Percentiles rank a stretch among this genome's conserved stretches.
These are phyloP conservation scores for Alternaria sp. DNA, from an alignment of 2,329 filamentous ascomycete genomes.

Conservation along the genomic window DNA sequence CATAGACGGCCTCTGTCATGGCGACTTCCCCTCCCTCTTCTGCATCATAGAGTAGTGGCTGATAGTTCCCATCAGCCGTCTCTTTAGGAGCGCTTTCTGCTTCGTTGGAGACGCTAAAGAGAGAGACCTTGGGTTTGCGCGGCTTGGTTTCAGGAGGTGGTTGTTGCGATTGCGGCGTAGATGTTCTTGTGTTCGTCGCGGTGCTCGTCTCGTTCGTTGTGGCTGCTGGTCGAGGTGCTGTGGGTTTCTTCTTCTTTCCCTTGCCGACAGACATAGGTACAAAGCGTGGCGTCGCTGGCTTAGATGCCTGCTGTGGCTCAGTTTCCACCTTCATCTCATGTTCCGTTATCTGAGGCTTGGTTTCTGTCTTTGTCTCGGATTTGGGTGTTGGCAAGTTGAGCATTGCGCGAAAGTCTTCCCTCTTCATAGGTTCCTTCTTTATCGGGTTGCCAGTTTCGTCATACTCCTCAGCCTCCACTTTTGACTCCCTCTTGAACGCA, in stretches of 20 bases:
- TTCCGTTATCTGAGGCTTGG: background rate
- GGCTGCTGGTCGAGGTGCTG: slow-evolving; percentile 14
- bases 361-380: slow-evolving; percentile 41
- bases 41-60: slow-evolving; percentile 46
- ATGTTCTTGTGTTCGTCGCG: background rate
- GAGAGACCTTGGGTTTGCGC: slow-evolving; percentile 66
- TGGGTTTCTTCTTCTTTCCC: slow-evolving; percentile 60
- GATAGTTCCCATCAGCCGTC: slow-evolving; percentile 39
- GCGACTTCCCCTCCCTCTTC: slow-evolving; percentile 26
- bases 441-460: slow-evolving; percentile 46
- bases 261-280: slow-evolving; percentile 84
- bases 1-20: slow-evolving; percentile 20
- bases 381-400: slow-evolving; percentile 44
- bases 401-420: slow-evolving; percentile 40
- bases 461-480: slow-evolving; percentile 41
- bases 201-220: slow-evolving; percentile 1
- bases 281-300: slow-evolving; percentile 81
- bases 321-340: slow-evolving; percentile 49
- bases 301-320: slow-evolving; percentile 62
- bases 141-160: slow-evolving; percentile 28
- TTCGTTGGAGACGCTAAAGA: slow-evolving; percentile 68
- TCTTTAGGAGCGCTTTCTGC: slow-evolving; percentile 36
- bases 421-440: slow-evolving; percentile 36
- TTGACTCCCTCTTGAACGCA: slow-evolving; percentile 73
- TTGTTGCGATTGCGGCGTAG: slow-evolving; percentile 7